phyloP scores from a whole-genome alignment of 2,329 filamentous ascomycete genomes.

The Fusarium guadeloupense region DNA sequence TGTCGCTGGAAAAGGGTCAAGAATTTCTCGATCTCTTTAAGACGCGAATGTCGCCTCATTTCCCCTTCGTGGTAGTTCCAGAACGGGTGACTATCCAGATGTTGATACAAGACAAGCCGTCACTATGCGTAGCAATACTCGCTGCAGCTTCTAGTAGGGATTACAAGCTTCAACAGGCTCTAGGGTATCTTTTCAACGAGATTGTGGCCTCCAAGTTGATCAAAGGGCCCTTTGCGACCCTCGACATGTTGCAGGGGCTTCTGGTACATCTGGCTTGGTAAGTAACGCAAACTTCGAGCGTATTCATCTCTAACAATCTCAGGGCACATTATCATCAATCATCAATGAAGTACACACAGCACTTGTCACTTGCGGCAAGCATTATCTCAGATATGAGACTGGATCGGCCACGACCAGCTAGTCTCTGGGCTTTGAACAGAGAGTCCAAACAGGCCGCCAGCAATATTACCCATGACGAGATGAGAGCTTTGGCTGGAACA shows the following conservation, averaged over 20 bases:
- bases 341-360: conserved; percentile 43
- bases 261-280: conserved; percentile 47
- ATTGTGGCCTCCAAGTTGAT: conserved; percentile 38
- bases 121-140: conserved; percentile 44
- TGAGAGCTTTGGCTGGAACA: conserved; percentile 44
- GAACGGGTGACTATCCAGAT: conserved; percentile 25
- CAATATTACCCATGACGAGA: conserved; percentile 42
- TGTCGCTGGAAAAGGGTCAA: conserved; percentile 39
- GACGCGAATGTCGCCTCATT: conserved; percentile 41
- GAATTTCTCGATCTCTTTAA: conserved; percentile 40
- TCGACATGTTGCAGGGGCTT: conserved; percentile 47
- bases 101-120: conserved; percentile 36
- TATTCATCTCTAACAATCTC: conserved; percentile 9
- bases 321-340: conserved; percentile 48
- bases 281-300: not conserved
- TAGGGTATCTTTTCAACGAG: conserved; percentile 44
- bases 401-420: conserved; percentile 41
- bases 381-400: conserved; percentile 47
- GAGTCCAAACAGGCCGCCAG: conserved; percentile 23
- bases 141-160: conserved; percentile 38
- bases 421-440: conserved; percentile 43
- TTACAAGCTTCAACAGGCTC: conserved; percentile 36
- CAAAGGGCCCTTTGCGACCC: conserved; percentile 37
- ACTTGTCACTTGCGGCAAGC: conserved; percentile 45
- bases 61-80: conserved; percentile 45